phyloP scores from a whole-genome alignment of 2,329 filamentous ascomycete genomes.

The Penicillium sp. region DNA sequence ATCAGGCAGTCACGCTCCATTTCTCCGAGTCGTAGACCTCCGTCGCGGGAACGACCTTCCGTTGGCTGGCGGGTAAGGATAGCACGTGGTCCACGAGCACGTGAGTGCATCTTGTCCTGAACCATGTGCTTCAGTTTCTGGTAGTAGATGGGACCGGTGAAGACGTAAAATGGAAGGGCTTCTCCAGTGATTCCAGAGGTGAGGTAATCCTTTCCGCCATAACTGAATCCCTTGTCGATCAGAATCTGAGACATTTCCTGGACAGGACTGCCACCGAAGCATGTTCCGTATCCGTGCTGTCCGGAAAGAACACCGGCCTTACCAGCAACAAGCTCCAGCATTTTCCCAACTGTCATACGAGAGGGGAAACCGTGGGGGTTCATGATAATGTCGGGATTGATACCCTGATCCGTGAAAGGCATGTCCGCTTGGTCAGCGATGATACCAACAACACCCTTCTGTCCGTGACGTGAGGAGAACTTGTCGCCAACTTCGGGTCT shows the following conservation, averaged over 20 bases:
- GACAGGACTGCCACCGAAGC: slow-evolving; percentile 80
- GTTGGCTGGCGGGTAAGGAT: slow-evolving; percentile 95
- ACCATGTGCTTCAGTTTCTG: slow-evolving; percentile 99
- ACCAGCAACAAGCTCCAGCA: slow-evolving; percentile 91
- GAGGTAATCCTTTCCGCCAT: slow-evolving; percentile 96
- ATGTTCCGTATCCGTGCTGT: slow-evolving; percentile 86
- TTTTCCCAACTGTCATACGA: slow-evolving; percentile 98
- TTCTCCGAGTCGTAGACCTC: slow-evolving; percentile 90
- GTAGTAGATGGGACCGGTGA: slow-evolving; percentile 99
- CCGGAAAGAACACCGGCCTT: slow-evolving; percentile 90
- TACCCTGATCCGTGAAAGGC: slow-evolving; percentile 88
- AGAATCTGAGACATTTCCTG: slow-evolving; percentile 88
- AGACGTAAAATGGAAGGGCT: slow-evolving; percentile 91
- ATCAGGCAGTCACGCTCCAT: slow-evolving; percentile 99
- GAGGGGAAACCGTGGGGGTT: slow-evolving; percentile 99
- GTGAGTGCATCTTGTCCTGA: slow-evolving; percentile 99
- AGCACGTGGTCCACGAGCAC: slow-evolving; percentile 84
- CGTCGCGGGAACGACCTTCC: slow-evolving; percentile 89
- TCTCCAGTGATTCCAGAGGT: slow-evolving; percentile 96
- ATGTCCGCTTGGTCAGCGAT: slow-evolving; percentile 97
- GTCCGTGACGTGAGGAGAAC: slow-evolving; percentile 96
- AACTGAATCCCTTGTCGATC: slow-evolving; percentile 87
- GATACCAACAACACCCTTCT: slow-evolving; percentile 96
- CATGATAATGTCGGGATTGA: slow-evolving; percentile 99
- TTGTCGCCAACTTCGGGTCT: slow-evolving; percentile 96